Base-by-base conservation (phyloP, 495 filamentous ascomycete species). In the Lasiosphaeriaceae sp. region DNA sequence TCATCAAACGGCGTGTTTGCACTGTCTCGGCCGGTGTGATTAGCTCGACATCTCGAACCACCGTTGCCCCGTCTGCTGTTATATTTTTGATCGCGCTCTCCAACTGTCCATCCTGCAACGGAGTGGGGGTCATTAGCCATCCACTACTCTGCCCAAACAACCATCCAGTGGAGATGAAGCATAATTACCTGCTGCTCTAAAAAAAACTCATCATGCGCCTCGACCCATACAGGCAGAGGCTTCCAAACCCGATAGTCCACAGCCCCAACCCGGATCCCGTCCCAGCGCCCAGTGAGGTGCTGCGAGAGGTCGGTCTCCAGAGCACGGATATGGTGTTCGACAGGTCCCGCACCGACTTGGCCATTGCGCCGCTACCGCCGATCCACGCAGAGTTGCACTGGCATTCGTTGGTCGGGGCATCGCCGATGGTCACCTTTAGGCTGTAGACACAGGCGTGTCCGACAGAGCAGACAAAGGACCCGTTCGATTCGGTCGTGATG, bases 401-500 rank as follows among this genome's bases (percentile, higher is more conserved):
- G 3, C 24, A 21, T 11, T 45, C 54, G 9, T 49, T 22, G 2
- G 29, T 39, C 1, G 44, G 19, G n/a, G n/a, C n/a, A n/a, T n/a
- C 31, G 31, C 52, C 52, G 8, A 45, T 17, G 0, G 58, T 56
- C 1, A 47, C 47, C 11, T 60, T 66, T 50, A 66, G 35, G 9
- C 64, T 70, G 54, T 79, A 80, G 4, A 82, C 51, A 1, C 68
- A 74, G 11, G 73, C 72, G 0, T 70, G 58, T 14, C 60, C 67
- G 1, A 73, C 69, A 0, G 79, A 76, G 5, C 50, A 50, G 11
- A 78, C 51, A 17, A 79, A 65, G 2, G 75, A 81, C 0, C 77
- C 74, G 52, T 71, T 64, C 2, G 80, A 79, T 52, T 82, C 80
- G 2, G 75, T 74, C 0, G 75, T 78, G 0, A 82, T 61, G 1